Evolutionary conservation across 495 filamentous ascomycete genomes (phyloP).

Genomic region (Amorphotheca resinae): DNA sequence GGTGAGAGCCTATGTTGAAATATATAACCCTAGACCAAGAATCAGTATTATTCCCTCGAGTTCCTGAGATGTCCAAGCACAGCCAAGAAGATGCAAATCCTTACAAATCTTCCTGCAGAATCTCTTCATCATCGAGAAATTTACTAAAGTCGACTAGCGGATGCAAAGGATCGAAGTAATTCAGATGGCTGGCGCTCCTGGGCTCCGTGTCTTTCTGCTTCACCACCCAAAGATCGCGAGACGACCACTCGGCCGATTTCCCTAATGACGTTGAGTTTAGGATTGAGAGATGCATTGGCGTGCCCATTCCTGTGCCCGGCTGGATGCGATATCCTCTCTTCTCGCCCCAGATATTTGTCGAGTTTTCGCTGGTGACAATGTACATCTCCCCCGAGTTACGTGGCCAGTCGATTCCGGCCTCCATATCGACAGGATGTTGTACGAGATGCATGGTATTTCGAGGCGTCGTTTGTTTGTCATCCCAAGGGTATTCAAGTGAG

Average conservation of each 20-base stretch:
- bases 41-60: constrained; percentile 1
- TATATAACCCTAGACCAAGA: constrained; percentile 26
- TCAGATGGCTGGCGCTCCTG: constrained; percentile 30
- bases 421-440: constrained; percentile 27
- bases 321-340: constrained; percentile 41
- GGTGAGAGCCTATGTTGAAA: constrained; percentile 47
- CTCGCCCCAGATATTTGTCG: constrained; percentile 40
- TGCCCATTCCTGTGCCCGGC: constrained; percentile 19
- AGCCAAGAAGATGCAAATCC: constrained; percentile 2
- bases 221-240: constrained; percentile 37
- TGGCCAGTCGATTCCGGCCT: constrained; percentile 38
- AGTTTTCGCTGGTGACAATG: constrained; percentile 38
- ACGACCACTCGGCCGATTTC: constrained; percentile 35
- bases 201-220: constrained; percentile 43
- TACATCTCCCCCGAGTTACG: constrained; percentile 37
- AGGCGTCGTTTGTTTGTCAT: constrained; percentile 19
- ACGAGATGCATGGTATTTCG: constrained; percentile 44
- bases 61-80: background rate
- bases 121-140: constrained; percentile 41
- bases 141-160: constrained; percentile 42
- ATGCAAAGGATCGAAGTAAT: constrained; percentile 32
- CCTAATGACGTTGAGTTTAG: constrained; percentile 34
- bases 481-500: constrained; percentile 31
- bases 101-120: constrained; percentile 40
- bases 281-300: constrained; percentile 34